phyloP scores from a whole-genome alignment of 2,329 filamentous ascomycete species.

The Colletotrichum phormii region DNA sequence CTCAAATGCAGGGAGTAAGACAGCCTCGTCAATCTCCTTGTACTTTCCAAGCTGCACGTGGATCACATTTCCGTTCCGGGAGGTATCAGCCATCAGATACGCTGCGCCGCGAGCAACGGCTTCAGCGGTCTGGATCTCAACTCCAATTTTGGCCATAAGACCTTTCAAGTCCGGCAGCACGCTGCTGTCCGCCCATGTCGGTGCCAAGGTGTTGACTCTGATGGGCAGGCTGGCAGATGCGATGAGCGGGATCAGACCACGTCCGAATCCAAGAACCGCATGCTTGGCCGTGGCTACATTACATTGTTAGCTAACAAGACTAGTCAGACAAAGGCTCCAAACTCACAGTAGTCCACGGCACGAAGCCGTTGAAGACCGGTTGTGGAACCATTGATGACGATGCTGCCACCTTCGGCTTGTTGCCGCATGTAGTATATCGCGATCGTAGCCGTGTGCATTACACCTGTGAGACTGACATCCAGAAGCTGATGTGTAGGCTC shows the following conservation, averaged over 20 bases:
- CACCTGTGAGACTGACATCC: slow-evolving; percentile 63
- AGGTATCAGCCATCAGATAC: slow-evolving; percentile 60
- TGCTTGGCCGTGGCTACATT: slow-evolving; percentile 62
- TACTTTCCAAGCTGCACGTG: slow-evolving; percentile 61
- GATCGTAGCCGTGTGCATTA: slow-evolving; percentile 61
- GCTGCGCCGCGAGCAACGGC: slow-evolving; percentile 61
- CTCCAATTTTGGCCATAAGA: slow-evolving; percentile 51
- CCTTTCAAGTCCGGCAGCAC: slow-evolving; percentile 54
- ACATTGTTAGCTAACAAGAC: not conserved
- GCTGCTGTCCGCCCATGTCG: slow-evolving; percentile 43
- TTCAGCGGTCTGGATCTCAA: slow-evolving; percentile 56
- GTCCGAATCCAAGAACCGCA: slow-evolving; percentile 64
- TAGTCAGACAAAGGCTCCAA: not conserved
- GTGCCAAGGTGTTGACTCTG: slow-evolving; percentile 60
- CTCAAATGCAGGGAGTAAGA: slow-evolving; percentile 49
- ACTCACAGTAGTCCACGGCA: slow-evolving; percentile 61
- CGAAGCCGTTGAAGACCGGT: slow-evolving; percentile 63
- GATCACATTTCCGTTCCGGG: slow-evolving; percentile 63
- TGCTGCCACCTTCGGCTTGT: slow-evolving; percentile 59
- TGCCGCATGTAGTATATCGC: slow-evolving; percentile 63
- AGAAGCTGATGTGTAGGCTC: slow-evolving; percentile 56
- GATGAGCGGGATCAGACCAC: slow-evolving; percentile 56
- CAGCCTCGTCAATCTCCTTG: slow-evolving; percentile 64
- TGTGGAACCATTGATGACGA: slow-evolving; percentile 65
- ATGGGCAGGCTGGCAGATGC: slow-evolving; percentile 54